A percentile compares a stretch with the other conserved stretches of the same genome.
phyloP scores from a whole-genome alignment of 345 rosid species.

The Camelina sativa region DNA sequence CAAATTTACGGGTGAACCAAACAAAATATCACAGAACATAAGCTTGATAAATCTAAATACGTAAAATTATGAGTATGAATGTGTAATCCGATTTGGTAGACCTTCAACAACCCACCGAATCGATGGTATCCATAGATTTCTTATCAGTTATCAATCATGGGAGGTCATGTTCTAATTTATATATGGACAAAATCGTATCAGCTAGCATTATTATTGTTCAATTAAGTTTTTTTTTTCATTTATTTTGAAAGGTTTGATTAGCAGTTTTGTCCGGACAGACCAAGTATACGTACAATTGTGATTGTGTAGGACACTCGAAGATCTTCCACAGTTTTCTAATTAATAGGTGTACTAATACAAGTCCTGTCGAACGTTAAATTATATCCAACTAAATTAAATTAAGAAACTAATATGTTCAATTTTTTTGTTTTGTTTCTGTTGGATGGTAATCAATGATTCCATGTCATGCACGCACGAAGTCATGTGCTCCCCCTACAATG shows the following conservation, averaged over 20 bases:
- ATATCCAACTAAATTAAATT: neutral
- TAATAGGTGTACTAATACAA: neutral
- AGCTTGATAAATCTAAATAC: conserved; percentile 26
- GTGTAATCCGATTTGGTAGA: conserved; percentile 28
- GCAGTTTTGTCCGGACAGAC: conserved; percentile 28
- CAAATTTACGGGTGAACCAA: neutral
- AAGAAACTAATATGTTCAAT: neutral
- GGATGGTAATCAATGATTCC: neutral
- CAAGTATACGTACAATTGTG: conserved; percentile 23
- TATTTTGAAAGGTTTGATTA: conserved; percentile 16
- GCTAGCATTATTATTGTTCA: conserved; percentile 11
- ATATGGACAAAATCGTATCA: conserved; percentile 28
- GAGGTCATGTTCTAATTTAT: conserved; percentile 22
- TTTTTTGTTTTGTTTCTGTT: no score
- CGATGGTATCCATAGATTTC: conserved; percentile 41
- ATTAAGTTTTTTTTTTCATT: neutral
- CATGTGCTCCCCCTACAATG: conserved; percentile 30
- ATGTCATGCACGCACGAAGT: conserved; percentile 35
- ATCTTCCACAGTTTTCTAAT: neutral
- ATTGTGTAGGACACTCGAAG: conserved; percentile 32
- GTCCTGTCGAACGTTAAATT: neutral
- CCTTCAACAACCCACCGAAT: conserved; percentile 27
- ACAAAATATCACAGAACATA: neutral
- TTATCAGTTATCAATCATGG: conserved; percentile 39
- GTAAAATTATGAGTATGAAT: conserved; percentile 22